Evolutionary conservation across 345 rosid species (phyloP), one percentile per base, ranked within the genome.

Genomic region (Camelina hispida): DNA sequence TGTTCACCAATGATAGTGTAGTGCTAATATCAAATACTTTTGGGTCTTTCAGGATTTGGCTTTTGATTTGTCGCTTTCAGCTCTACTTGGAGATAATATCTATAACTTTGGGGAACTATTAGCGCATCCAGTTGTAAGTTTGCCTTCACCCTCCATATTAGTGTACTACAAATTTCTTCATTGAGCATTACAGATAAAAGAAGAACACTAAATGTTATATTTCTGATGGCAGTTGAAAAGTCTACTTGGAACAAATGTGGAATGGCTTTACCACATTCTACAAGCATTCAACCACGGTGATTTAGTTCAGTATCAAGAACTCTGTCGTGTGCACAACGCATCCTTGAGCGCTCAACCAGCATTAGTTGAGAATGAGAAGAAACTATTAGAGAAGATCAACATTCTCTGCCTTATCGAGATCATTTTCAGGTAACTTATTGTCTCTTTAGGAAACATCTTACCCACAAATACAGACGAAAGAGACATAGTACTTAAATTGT

Each of bases 331-430:
- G 66, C 98, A 95, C 81, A 81, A 84, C 37, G 85, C 92, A 68
- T 76, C 96, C 68, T 84, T 90, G 70, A 90, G 83, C 50, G 86
- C 98, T 52, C 99, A 95, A 76, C 98, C 98, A 32, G 99, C 98
- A 16, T 77, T 95, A 28, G 98, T 95, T 80, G 93, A 89, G 82
- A 95, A 95, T 75, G 93, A 89, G 84, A 84, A 86, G 77, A 90
- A 93, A 81, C 83, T 95, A 17, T 72, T 93, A 78, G 99, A 95
- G 80, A 95, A 95, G 82, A 89, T 95, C 67, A 93, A 93, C 84
- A 92, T 95, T 71, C 98, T 95, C 46, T 89, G 98, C 86, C 85
- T 95, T 62, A 95, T 92, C 88, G 99, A 95, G 80, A 95, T 95
- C 70, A 93, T 95, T 79, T 95, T 95, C 79, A 95, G 98, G 99